Evolutionary conservation across 306 rosid species (phyloP), one percentile per base, ranked within the genome.

Genomic region (Vicia villosa): DNA sequence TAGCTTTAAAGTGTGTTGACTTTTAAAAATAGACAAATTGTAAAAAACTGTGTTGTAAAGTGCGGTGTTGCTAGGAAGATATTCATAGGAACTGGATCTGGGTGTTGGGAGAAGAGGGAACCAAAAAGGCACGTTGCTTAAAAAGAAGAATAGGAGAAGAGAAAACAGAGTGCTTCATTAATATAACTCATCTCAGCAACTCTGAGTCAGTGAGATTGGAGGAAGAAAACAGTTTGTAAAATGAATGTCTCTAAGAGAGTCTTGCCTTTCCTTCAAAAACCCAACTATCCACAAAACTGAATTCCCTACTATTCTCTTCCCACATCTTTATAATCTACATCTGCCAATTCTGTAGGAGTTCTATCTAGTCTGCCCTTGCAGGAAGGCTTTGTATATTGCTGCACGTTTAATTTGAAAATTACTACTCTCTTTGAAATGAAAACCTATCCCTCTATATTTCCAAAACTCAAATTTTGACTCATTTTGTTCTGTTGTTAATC

Each of bases 381-480:
- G 32, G 32, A 28, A 28, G 32, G 32, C 32, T 28, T 73, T 46
- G 43, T 37, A 15, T 68, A 28, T 37, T 55, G 40, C 60, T 9
- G 52, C 17, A 68, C 10, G 36, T 50, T 11, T 61, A 14, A 68
- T 47, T 14, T 17, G 38, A 52, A 42, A 54, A 63, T 52, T 21
- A 16, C 64, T n/a, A 70, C n/a, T n/a, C 56, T 22, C 34, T 22
- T 45, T 45, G 51, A 45, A n/a, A 45, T 45, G 6, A 45, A 45
- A 45, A 45, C 15, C 17, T 4, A 45, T 70, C n/a, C 63, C 46
- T 22, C 40, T 28, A 14, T 20, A n/a, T 46, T 60, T 52, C 11
- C 46, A 9, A 32, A 34, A 36, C 16, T 36, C 15, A 24, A 15
- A 58, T 51, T 15, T 26, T 61, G 38, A 6, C 16, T 13, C 4